These are phyloP conservation scores for Albugo candida DNA, from an alignment of 352 stramenopile species.

Conservation along the genomic window DNA sequence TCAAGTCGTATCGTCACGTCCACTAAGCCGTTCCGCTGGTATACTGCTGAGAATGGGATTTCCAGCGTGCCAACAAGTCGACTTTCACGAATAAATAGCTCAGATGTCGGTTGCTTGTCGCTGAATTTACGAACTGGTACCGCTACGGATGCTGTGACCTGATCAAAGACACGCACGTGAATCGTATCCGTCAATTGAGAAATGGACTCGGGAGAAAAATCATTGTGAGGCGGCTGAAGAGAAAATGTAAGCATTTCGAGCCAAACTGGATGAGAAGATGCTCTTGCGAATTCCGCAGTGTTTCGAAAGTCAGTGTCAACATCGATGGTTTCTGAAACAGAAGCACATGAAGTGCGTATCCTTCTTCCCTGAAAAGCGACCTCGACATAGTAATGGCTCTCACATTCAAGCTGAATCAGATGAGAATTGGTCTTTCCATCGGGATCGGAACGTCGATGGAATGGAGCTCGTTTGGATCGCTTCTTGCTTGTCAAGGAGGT, in stretches of 20 bases:
- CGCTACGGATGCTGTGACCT: conserved; percentile 17
- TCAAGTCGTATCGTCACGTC: conserved; percentile 43
- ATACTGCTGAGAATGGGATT: conserved; percentile 80
- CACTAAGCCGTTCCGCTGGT: conserved; percentile 42
- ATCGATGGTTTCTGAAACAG: conserved; percentile 6
- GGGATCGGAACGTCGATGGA: too few relatives aligned
- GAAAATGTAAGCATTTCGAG: conserved; percentile 83
- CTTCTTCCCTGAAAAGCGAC: conserved; percentile 64
- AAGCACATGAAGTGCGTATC: conserved; percentile 34
- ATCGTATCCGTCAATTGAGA: conserved; percentile 56
- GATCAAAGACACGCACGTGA: conserved; percentile 78
- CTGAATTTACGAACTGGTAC: conserved; percentile 12
- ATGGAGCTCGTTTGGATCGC: background rate
- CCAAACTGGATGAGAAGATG: conserved; percentile 39
- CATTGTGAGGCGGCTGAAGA: conserved; percentile 60
- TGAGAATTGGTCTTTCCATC: too few relatives aligned
- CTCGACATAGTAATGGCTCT: conserved; percentile 59
- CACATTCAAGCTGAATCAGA: conserved; percentile 1
- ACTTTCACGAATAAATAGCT: conserved; percentile 47
- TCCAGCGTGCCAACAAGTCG: conserved; percentile 66
- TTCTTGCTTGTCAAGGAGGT: background rate
- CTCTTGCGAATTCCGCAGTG: too few relatives aligned
- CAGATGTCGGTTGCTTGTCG: conserved; percentile 18
- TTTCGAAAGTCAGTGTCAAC: too few relatives aligned
- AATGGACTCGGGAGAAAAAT: conserved; percentile 62